These are phyloP conservation scores for Balamuthia mandrillaris DNA, from an alignment of 208 protist genomes.

Conservation along the genomic window DNA sequence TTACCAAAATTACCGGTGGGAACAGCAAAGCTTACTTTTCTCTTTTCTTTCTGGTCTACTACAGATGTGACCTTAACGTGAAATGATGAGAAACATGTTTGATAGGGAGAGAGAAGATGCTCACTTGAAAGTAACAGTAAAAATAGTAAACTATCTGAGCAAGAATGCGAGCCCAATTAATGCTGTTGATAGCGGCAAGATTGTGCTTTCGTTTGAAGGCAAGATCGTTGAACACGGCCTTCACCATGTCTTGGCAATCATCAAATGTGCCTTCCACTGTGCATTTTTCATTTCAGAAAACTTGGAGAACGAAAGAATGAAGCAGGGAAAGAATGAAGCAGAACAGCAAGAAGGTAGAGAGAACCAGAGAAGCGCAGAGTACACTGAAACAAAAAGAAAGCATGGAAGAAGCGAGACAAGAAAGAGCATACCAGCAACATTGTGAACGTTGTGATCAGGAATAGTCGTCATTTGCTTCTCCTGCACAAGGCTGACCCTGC, in stretches of 20 bases:
- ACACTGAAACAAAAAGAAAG: background rate
- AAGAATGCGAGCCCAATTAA: conserved; percentile 95
- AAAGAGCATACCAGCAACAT: conserved; percentile 51
- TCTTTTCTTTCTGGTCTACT: background rate
- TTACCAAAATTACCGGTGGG: conserved; percentile 96
- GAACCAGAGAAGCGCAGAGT: no score
- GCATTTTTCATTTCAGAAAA: no score
- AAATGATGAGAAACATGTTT: background rate
- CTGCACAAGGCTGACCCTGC: conserved; percentile 49
- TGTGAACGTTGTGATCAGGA: conserved; percentile 72
- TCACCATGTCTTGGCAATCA: conserved; percentile 85
- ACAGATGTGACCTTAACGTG: background rate
- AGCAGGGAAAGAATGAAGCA: background rate
- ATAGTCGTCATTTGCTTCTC: conserved; percentile 73
- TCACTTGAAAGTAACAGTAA: conserved; percentile 83
- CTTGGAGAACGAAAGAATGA: background rate
- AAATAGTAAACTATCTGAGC: conserved; percentile 95
- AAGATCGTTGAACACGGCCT: conserved; percentile 82
- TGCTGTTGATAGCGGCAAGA: conserved; percentile 92
- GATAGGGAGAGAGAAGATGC: background rate
- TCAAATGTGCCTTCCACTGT: conserved; percentile 69
- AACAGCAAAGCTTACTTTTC: conserved; percentile 58
- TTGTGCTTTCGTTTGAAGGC: conserved; percentile 73
- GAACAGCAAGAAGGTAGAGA: no score
- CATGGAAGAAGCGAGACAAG: background rate